Base-by-base conservation (phyloP, 2,329 filamentous ascomycete species). In the Botrytis byssoidea region DNA sequence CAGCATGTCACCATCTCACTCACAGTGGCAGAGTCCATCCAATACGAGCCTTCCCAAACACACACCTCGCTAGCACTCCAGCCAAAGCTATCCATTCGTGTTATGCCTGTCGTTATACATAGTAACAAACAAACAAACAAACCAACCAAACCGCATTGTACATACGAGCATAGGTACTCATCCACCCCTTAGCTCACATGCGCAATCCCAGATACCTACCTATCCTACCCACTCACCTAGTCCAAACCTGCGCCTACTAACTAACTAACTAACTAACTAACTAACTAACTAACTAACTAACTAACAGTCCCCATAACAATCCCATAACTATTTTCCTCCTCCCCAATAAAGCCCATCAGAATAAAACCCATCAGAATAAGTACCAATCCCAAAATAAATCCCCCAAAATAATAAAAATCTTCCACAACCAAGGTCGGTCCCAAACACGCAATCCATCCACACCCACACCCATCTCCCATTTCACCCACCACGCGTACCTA, bases 371-470 rank as follows among this genome's bases (percentile, higher is more conserved):
- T 5, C 35, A 35, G 6, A 35, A 35, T 35, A 35, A 35, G 32
- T 32, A 32, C 32, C 32, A 32, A 32, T 32, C 32, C 32, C 32
- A 32, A 32, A 32, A 32, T 32, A 40, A 10, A 40, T 1, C 37
- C 9, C 37, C 37, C 37, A 37, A n/a, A 51, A 51, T 51, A 12
- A 10, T 25, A 48, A 46, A 65, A 65, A 46, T 46, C 42, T 37
- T 65, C 42, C 25, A n/a, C 42, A 46, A 18, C 42, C 7, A 44
- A 18, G 1, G 5, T 32, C 32, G 32, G 32, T 44, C 12, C 42
- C 14, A 65, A 65, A 65, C 42, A 42, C 63, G 63, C 63, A 46
- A 64, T 64, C 25, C 40, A 65, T 46, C 61, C 61, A 32, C 63
- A 25, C 32, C 42, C n/a, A 22, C 37, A 12, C 32, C 42, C n/a